Conservation (phyloP, 805 yeast genomes). For the Teunomyces stri region DNA sequence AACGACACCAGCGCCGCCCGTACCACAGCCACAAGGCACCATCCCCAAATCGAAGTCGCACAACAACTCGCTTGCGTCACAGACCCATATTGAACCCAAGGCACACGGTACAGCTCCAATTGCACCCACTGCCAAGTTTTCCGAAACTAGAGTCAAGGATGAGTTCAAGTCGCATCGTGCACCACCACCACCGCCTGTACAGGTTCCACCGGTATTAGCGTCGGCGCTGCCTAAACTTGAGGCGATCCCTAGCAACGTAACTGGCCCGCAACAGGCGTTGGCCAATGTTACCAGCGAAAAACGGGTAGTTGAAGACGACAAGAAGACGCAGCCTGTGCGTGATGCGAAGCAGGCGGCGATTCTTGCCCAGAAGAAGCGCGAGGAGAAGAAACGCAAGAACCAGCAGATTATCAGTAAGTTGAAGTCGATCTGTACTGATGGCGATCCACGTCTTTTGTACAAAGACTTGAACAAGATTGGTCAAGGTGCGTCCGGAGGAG, state of each 20-base stretch:
- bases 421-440: constrained; percentile 73
- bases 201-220: constrained; percentile 1
- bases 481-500: constrained; percentile 98
- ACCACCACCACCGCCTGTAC: constrained; percentile 42
- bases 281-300: constrained; percentile 13
- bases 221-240: neutral
- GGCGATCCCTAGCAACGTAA: constrained; percentile 34
- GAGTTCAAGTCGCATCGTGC: constrained; percentile 37
- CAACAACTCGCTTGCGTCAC: constrained; percentile 32
- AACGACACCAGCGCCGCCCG: constrained; percentile 17
- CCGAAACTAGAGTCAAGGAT: constrained; percentile 9
- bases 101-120: constrained; percentile 41
- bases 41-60: constrained; percentile 45
- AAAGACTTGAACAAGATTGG: constrained; percentile 79
- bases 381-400: constrained; percentile 70
- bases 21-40: constrained; percentile 9
- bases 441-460: constrained; percentile 77
- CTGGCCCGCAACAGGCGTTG: constrained; percentile 24
- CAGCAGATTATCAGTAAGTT: constrained; percentile 70
- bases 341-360: constrained; percentile 55
- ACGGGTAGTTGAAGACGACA: constrained; percentile 11
- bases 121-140: constrained; percentile 27
- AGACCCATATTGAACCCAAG: constrained; percentile 19
- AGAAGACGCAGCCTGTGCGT: constrained; percentile 38
- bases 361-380: constrained; percentile 66